These are phyloP conservation scores for Suhomyces taliae DNA, from an alignment of 1,139 yeast genomes.

Conservation along the genomic window DNA sequence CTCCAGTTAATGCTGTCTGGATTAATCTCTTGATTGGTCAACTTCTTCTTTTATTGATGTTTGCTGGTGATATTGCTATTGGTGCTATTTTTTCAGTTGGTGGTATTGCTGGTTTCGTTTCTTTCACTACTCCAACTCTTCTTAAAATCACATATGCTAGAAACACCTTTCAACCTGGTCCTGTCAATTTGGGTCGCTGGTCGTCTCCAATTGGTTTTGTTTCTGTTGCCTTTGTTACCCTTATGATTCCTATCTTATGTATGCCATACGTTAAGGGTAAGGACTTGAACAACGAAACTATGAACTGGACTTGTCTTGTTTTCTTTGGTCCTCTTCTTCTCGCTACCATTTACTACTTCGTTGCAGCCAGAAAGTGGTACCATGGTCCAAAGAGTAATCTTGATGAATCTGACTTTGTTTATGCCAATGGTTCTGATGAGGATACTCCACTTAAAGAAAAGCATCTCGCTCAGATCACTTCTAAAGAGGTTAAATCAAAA, in stretches of 20 bases:
- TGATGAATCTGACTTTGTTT: constrained; percentile 33
- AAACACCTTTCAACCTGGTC: constrained; percentile 60
- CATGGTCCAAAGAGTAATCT: constrained; percentile 66
- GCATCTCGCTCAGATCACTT: background rate
- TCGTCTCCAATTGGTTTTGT: constrained; percentile 49
- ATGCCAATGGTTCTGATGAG: constrained; percentile 7
- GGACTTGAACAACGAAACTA: constrained; percentile 44
- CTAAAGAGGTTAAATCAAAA: background rate
- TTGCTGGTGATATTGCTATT: constrained; percentile 69
- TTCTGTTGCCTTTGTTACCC: constrained; percentile 48
- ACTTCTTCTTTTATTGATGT: constrained; percentile 55
- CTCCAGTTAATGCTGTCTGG: constrained; percentile 74
- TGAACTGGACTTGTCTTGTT: constrained; percentile 75
- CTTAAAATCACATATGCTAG: constrained; percentile 59
- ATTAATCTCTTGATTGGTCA: constrained; percentile 59
- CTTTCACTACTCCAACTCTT: constrained; percentile 67
- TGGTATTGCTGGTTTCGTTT: constrained; percentile 70
- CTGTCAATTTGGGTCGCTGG: constrained; percentile 63
- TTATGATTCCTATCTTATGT: constrained; percentile 68
- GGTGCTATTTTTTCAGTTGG: constrained; percentile 78
- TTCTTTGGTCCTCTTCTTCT: constrained; percentile 64
- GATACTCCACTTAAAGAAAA: background rate
- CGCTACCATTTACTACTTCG: constrained; percentile 51
- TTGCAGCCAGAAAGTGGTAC: constrained; percentile 65
- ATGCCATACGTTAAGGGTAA: constrained; percentile 59